Base-by-base conservation (phyloP, 805 yeast genomes). In the Ogataea populi-albae region DNA sequence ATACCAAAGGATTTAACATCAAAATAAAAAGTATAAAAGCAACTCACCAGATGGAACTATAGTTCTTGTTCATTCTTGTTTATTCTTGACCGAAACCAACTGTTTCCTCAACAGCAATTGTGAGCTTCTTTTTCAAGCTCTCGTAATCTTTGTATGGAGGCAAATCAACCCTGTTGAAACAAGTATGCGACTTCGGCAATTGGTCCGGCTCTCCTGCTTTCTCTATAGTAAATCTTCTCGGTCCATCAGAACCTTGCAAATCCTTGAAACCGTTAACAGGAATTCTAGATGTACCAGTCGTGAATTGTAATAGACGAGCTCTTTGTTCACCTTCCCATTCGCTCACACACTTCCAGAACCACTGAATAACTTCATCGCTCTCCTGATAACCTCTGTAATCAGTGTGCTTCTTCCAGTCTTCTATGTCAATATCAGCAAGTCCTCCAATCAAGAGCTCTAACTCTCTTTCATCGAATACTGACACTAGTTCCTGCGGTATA, bases 181-280 rank as follows among this genome's bases (percentile, higher is more conserved):
- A 91, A 2, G 99, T 93, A 61, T 93, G 98, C 7, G 96, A 86
- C 64, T 93, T 93, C 29, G 99, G 99, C 54, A 93, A 68, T 66
- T 89, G 96, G 55, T 79, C 81, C 22, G 83, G 57, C 61, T 91
- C 98, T 40, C 98, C 98, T 7, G 98, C 98, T 63, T 89, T 89
- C 63, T 93, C 99, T 61, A 93, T 91, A 5, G 99, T 93, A 64
- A 93, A 93, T 60, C 98, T 79, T 74, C 99, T 85, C 35, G 99
- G 99, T 40, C 99, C 99, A 66, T 93, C 98, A 17, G 95, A 85
- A 48, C 98, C 99, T 67, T 93, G 99, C 53, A 93, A 73, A 65
- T 93, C 99, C 64, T 93, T 93, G 74, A 93, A 93, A 26, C 99
- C 99, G 64, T 91, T 93, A 46, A 93, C 98, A 6, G 99, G 99